These are phyloP conservation scores for Aquilaria yunnanensis DNA, from an alignment of 345 rosid species.

Conservation along the genomic window DNA sequence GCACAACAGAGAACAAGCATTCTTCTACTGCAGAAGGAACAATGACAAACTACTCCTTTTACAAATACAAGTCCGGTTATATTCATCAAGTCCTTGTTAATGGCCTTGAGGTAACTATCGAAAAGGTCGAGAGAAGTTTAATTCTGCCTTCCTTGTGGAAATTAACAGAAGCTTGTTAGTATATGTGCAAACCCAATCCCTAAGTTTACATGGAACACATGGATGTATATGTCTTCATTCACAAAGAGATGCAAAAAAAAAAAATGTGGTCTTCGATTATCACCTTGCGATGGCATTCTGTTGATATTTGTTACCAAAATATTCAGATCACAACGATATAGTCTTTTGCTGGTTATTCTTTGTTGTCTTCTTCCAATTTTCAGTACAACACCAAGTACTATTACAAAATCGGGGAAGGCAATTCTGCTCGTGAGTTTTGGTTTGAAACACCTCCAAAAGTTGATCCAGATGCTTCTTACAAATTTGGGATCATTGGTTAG, in stretches of 20 bases:
- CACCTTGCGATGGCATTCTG: no score
- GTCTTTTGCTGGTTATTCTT: no score
- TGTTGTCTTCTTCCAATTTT: constrained; percentile 7
- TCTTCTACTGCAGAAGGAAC: constrained; percentile 59
- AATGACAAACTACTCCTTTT: constrained; percentile 59
- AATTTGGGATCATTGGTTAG: constrained; percentile 94
- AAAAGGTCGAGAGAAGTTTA: no score
- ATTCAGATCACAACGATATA: no score
- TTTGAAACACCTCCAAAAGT: constrained; percentile 78
- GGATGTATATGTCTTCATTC: no score
- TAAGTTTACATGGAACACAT: no score
- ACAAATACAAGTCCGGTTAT: constrained; percentile 74
- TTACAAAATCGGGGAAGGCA: constrained; percentile 71
- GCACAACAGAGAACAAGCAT: constrained; percentile 37
- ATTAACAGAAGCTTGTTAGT: no score
- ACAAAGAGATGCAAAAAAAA: no score
- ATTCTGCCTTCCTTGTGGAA: no score
- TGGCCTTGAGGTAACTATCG: constrained; percentile 62
- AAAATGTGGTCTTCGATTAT: no score
- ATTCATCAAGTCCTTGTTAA: constrained; percentile 75
- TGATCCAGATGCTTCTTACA: constrained; percentile 74
- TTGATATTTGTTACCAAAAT: no score
- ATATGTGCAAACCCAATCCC: no score
- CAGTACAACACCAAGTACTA: constrained; percentile 85
- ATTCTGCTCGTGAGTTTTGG: constrained; percentile 77